A percentile compares a stretch with the other conserved stretches of the same genome.
phyloP scores from a whole-genome alignment of 331 rosid genomes.

The Pyracantha coccinea region DNA sequence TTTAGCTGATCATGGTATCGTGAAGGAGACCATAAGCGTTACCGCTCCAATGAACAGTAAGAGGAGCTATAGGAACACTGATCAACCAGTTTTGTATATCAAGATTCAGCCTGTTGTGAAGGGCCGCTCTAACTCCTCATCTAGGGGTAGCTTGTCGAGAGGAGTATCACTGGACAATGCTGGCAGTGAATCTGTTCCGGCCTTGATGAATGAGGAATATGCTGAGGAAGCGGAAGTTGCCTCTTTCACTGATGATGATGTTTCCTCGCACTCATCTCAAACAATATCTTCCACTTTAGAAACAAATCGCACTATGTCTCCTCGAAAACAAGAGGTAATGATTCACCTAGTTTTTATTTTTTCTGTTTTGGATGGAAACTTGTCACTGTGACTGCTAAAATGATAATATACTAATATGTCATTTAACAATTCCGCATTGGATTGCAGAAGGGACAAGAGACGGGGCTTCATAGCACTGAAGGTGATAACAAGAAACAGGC shows the following conservation, averaged over 20 bases:
- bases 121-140: slow-evolving; percentile 27
- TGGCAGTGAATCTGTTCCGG: slow-evolving; percentile 59
- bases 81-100: slow-evolving; percentile 58
- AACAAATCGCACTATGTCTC: slow-evolving; percentile 29
- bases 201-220: slow-evolving; percentile 59
- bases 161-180: slow-evolving; percentile 35
- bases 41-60: slow-evolving; percentile 65
- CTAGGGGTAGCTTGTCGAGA: slow-evolving; percentile 43
- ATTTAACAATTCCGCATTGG: neutral
- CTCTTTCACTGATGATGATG: slow-evolving; percentile 83
- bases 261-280: slow-evolving; percentile 78
- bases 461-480: slow-evolving; percentile 19
- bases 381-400: neutral
- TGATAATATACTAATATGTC: neutral
- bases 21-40: slow-evolving; percentile 48
- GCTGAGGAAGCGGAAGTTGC: slow-evolving; percentile 73
- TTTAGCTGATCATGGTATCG: slow-evolving; percentile 74
- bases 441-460: slow-evolving; percentile 46
- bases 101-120: slow-evolving; percentile 61
- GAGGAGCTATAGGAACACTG: slow-evolving; percentile 73
- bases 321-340: slow-evolving; percentile 53
- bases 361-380: slow-evolving; percentile 8
- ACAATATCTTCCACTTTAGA: slow-evolving; percentile 34
- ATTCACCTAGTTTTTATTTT: neutral
- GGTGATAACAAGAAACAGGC: slow-evolving; percentile 28